These are phyloP conservation scores for Raffaelea ambrosiae DNA, from an alignment of 2,329 filamentous ascomycete species.

Conservation along the genomic window DNA sequence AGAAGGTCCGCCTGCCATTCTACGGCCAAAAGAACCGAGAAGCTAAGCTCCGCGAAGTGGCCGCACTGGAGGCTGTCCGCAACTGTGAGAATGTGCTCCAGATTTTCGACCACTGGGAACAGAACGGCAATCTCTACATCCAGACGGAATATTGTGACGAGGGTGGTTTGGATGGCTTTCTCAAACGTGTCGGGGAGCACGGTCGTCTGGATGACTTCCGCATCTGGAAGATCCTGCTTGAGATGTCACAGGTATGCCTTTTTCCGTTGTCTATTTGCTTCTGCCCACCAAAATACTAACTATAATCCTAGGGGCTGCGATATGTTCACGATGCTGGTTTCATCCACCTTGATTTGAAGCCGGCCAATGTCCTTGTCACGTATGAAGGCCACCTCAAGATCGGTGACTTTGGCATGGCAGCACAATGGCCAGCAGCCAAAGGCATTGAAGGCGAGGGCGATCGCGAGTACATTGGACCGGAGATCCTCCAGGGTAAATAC, in stretches of 20 bases:
- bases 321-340: constrained; percentile 85
- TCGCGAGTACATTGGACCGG: constrained; percentile 90
- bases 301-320: constrained; percentile 61
- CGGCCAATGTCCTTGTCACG: constrained; percentile 73
- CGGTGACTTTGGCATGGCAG: constrained; percentile 78
- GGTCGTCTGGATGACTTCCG: constrained; percentile 92
- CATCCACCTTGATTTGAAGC: constrained; percentile 78
- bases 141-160: constrained; percentile 97
- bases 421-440: constrained; percentile 64
- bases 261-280: not conserved
- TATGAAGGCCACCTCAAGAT: constrained; percentile 79
- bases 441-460: constrained; percentile 88
- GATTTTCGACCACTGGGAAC: constrained; percentile 82
- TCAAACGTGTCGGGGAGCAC: constrained; percentile 72
- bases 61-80: constrained; percentile 66
- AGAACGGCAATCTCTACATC: constrained; percentile 80
- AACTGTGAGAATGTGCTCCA: constrained; percentile 79
- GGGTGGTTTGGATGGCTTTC: constrained; percentile 79
- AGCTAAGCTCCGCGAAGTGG: constrained; percentile 75
- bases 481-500: constrained; percentile 77
- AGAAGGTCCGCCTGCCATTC: constrained; percentile 80
- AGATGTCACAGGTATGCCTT: constrained; percentile 65
- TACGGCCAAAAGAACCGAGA: constrained; percentile 72
- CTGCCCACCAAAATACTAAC: constrained; percentile 10
- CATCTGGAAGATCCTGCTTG: constrained; percentile 95